Percentiles rank a stretch among this genome's conserved stretches.
phyloP scores from a whole-genome alignment of 306 rosid species.

The Glycine soja region DNA sequence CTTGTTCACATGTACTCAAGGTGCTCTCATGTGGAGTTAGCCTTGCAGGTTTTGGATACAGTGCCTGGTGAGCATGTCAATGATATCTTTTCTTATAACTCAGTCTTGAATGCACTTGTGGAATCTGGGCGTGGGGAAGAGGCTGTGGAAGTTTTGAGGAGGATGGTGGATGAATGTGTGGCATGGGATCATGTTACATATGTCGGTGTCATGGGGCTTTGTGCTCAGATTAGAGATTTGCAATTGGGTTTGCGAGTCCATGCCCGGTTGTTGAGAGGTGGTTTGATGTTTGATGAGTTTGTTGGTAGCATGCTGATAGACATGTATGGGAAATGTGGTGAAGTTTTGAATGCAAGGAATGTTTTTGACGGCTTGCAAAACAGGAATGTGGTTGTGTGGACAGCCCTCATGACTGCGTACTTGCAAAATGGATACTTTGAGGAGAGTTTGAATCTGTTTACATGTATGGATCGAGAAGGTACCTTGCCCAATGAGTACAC shows the following conservation, averaged over 20 bases:
- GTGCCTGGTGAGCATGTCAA: conserved; percentile 25
- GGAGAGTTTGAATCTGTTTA: too few species aligned
- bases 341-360: conserved; percentile 53
- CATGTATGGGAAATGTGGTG: conserved; percentile 77
- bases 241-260: conserved; percentile 64
- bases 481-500: too few species aligned
- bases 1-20: conserved; percentile 70
- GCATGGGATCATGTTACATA: conserved; percentile 68
- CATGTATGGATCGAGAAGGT: too few species aligned
- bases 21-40: conserved; percentile 53
- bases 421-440: not conserved
- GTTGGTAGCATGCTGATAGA: conserved; percentile 62
- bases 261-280: conserved; percentile 56
- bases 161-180: conserved; percentile 52
- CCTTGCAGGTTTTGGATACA: conserved; percentile 56
- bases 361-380: conserved; percentile 52
- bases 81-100: conserved; percentile 60
- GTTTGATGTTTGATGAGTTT: conserved; percentile 53
- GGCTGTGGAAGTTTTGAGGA: conserved; percentile 53
- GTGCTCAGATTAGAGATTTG: conserved; percentile 61
- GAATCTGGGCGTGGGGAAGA: conserved; percentile 53
- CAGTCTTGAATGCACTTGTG: conserved; percentile 56
- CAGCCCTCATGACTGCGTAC: conserved; percentile 67
- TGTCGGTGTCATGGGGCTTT: conserved; percentile 60
- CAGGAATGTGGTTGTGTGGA: conserved; percentile 69